Conservation (phyloP, 805 yeast species). For the Candida boleticola region DNA sequence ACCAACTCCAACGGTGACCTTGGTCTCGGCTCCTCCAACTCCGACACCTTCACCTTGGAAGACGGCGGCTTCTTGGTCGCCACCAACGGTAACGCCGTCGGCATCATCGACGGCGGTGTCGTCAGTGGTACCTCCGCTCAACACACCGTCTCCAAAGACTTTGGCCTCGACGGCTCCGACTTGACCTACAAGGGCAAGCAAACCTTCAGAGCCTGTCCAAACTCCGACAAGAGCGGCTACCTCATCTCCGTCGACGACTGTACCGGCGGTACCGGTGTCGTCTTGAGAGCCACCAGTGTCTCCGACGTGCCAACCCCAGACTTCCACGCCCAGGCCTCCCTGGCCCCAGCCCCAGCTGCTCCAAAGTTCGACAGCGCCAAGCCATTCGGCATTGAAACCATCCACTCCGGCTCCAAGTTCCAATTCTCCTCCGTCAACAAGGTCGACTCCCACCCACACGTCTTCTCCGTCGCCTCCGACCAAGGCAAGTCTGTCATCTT, state of each 20-base stretch:
- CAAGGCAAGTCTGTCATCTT: slow-evolving; percentile 25
- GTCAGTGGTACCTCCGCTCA: background rate
- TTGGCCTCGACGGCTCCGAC: slow-evolving; percentile 6
- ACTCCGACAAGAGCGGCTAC: slow-evolving; percentile 4
- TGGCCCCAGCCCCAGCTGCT: background rate
- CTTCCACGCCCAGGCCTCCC: background rate
- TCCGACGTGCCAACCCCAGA: background rate
- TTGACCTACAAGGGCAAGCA: slow-evolving; percentile 10
- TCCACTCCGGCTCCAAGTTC: slow-evolving; percentile 24
- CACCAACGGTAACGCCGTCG: slow-evolving; percentile 8
- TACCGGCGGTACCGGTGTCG: background rate
- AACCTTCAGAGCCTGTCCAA: slow-evolving; percentile 12
- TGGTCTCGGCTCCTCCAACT: slow-evolving; percentile 13
- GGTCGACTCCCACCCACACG: slow-evolving; percentile 29
- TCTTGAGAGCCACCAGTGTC: background rate
- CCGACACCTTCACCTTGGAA: slow-evolving; percentile 20
- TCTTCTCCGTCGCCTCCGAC: slow-evolving; percentile 32
- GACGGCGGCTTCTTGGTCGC: slow-evolving; percentile 22
- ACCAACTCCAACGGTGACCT: slow-evolving; percentile 12
- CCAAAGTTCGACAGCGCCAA: background rate
- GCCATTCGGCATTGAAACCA: slow-evolving; percentile 13
- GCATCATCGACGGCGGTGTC: slow-evolving; percentile 1
- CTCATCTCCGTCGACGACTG: slow-evolving; percentile 1
- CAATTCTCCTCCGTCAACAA: slow-evolving; percentile 25
- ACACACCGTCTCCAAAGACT: background rate